Percentiles rank a stretch among this genome's conserved stretches.
Evolutionary conservation across 768 basidiomycete genomes (phyloP).

Genomic region (Lactifluus echinatus): DNA sequence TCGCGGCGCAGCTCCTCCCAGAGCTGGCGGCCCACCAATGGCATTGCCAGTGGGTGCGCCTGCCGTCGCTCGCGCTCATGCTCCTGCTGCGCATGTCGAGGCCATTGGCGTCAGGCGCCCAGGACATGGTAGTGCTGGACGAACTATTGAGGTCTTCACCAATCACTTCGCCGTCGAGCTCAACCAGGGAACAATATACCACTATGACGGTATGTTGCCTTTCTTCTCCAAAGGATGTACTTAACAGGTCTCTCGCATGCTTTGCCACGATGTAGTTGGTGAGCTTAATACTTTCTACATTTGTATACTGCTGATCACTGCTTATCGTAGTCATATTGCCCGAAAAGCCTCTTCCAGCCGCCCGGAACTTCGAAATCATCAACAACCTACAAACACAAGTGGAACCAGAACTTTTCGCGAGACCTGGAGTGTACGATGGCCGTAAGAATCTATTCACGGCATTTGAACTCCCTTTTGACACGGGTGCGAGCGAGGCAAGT

Average conservation of each 20-base stretch:
- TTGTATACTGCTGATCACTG: background rate
- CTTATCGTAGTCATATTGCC: slow-evolving; percentile 48
- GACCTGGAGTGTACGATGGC: slow-evolving; percentile 69
- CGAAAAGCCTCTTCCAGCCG: slow-evolving; percentile 59
- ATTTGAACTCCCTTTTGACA: slow-evolving; percentile 50
- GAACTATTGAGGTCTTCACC: slow-evolving; percentile 32
- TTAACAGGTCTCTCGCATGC: background rate
- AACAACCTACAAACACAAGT: slow-evolving; percentile 47
- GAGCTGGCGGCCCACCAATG: too few relatives aligned
- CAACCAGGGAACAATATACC: slow-evolving; percentile 56
- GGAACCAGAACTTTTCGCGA: slow-evolving; percentile 61
- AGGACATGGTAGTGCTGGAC: slow-evolving; percentile 52
- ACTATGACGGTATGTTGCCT: slow-evolving; percentile 62
- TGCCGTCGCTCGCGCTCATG: slow-evolving; percentile 18
- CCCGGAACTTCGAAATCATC: slow-evolving; percentile 65
- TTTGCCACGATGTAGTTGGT: slow-evolving; percentile 33
- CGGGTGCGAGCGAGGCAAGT: slow-evolving; percentile 40
- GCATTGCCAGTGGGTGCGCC: too few relatives aligned
- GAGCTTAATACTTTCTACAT: slow-evolving; percentile 18
- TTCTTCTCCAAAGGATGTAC: background rate
- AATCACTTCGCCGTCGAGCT: slow-evolving; percentile 62
- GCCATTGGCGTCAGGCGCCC: slow-evolving; percentile 64
- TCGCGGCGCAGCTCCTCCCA: slow-evolving; percentile 23
- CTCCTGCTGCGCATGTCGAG: slow-evolving; percentile 34
- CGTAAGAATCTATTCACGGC: slow-evolving; percentile 68